Evolutionary conservation across 257 asterid species (phyloP).

Genomic region (Solanum tarapatanum): DNA sequence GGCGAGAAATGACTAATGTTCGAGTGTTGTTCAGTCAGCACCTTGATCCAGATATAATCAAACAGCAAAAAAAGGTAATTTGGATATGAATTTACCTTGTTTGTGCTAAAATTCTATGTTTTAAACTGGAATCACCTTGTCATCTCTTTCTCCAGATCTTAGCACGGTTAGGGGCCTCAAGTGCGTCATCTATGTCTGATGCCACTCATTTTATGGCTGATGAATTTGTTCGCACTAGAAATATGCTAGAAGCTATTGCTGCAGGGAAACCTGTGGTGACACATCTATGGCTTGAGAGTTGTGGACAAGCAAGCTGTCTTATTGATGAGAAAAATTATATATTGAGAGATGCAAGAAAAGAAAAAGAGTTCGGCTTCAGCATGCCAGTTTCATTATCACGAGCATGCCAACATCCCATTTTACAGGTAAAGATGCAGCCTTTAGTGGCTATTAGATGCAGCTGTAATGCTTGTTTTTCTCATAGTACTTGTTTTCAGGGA

Average conservation of each 20-base stretch:
- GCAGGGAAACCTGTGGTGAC: constrained; percentile 85
- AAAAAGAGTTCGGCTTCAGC: constrained; percentile 74
- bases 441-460: constrained; percentile 1
- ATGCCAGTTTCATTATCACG: constrained; percentile 72
- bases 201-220: constrained; percentile 92
- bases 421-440: constrained; percentile 39
- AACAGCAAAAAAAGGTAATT: constrained; percentile 71
- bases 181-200: constrained; percentile 58
- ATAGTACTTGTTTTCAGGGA: constrained; percentile 49
- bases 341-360: constrained; percentile 77
- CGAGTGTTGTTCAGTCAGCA: constrained; percentile 91
- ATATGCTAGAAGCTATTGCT: constrained; percentile 96
- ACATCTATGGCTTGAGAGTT: constrained; percentile 77
- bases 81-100: neutral
- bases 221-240: constrained; percentile 85
- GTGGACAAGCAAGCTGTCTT: constrained; percentile 74
- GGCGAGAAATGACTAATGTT: constrained; percentile 58
- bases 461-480: neutral
- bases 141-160: constrained; percentile 35
- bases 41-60: constrained; percentile 58
- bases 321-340: constrained; percentile 73
- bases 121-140: constrained; percentile 6
- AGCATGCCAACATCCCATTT: constrained; percentile 72
- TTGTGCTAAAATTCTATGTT: neutral
- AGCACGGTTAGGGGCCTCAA: constrained; percentile 67